A percentile compares a stretch with the other conserved stretches of the same genome.
phyloP scores from a whole-genome alignment of 1,284 basidiomycete species.

The Entoloma clypeatum region DNA sequence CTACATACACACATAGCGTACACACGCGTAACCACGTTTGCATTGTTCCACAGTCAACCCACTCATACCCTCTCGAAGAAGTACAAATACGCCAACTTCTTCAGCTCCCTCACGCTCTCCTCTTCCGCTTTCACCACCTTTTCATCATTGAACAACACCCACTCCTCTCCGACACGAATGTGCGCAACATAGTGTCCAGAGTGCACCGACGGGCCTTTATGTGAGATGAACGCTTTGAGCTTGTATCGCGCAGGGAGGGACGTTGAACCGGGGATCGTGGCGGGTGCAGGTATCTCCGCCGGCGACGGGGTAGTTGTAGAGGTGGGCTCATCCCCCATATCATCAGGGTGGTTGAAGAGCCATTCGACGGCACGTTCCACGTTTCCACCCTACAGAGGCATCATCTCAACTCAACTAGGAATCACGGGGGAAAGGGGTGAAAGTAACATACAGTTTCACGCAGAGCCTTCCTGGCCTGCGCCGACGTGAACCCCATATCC shows the following conservation, averaged over 20 bases:
- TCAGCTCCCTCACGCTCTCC: slow-evolving; percentile 70
- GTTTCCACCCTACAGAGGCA: slow-evolving; percentile 54
- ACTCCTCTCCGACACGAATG: slow-evolving; percentile 57
- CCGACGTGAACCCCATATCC: slow-evolving; percentile 91
- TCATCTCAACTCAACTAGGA: not conserved
- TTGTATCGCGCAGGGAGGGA: slow-evolving; percentile 73
- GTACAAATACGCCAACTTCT: slow-evolving; percentile 85
- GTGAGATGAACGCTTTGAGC: slow-evolving; percentile 92
- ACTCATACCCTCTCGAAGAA: slow-evolving; percentile 69
- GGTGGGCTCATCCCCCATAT: slow-evolving; percentile 57
- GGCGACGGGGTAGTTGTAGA: slow-evolving; percentile 21
- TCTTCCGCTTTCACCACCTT: slow-evolving; percentile 87
- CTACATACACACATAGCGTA: too few relatives aligned
- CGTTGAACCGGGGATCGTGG: slow-evolving; percentile 42
- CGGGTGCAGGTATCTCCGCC: slow-evolving; percentile 25
- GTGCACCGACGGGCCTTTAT: slow-evolving; percentile 94
- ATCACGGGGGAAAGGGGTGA: slow-evolving; percentile 6
- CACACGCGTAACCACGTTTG: too few relatives aligned
- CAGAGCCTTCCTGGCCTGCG: slow-evolving; percentile 87
- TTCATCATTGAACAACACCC: slow-evolving; percentile 95
- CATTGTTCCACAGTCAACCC: too few relatives aligned
- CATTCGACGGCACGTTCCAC: slow-evolving; percentile 90
- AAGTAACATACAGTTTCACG: slow-evolving; percentile 67
- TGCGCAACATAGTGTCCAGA: slow-evolving; percentile 94
- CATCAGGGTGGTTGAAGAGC: slow-evolving; percentile 95